Base-by-base conservation (phyloP, 805 yeast genomes). In the Pichia thaimueangensis region DNA sequence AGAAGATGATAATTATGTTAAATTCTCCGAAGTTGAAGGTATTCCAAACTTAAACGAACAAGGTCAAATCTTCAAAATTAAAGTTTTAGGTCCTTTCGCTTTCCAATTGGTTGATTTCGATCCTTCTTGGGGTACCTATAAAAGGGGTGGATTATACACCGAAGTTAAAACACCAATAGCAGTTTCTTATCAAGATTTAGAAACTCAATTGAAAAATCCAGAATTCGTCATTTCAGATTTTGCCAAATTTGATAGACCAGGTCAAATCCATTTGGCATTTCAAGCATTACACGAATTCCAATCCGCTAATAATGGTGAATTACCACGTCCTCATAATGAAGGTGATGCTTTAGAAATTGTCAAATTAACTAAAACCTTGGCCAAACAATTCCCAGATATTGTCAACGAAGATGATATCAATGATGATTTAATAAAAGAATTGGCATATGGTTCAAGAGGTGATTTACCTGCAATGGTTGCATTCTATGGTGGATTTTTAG, bases 41-140 rank as follows among this genome's bases (percentile, higher is more conserved):
- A 70, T 87, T 58, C 79, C 74, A 9, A 72, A 72, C 48, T 67
- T 87, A 48, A 86, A 89, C 60, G 80, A 80, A 52, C 13, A 16
- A 11, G 95, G 91, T 5, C 65, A 73, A 43, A 74, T 87, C 13
- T 78, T 71, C 59, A 82, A 84, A 58, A 76, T 93, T 41, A 82
- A 80, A 57, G 97, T 88, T 2, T 70, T 84, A 47, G 98, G 97
- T 13, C 98, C 98, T n/a, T 88, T 76, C 59, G 94, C 97, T 3
- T 93, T 85, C 71, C 80, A 77, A 58, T 40, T 60, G 28, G 77
- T 91, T 45, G 73, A 77, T 42, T 69, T 76, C 45, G 76, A 74
- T 48, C 68, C 68, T 19, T 52, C 63, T 21, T 69, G 65, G 63
- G 95, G 89, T 19, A 62, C 69, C 2, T 93, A 87, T 58, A 62